These are phyloP conservation scores for Plantago ovata DNA, from an alignment of 257 asterid species.

Conservation along the genomic window DNA sequence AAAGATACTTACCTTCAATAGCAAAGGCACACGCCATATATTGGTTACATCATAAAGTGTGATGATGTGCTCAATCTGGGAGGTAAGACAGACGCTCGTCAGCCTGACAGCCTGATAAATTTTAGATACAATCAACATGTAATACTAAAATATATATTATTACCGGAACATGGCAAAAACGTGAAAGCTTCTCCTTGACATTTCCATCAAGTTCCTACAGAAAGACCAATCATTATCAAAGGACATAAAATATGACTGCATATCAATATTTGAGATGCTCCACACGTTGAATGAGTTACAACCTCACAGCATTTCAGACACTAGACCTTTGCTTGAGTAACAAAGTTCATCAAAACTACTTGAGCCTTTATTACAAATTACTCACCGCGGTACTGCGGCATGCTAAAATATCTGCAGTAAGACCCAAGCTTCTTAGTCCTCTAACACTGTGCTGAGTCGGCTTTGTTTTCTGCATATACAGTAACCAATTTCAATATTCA, in stretches of 20 bases:
- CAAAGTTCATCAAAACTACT: neutral
- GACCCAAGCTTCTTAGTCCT: conserved; percentile 85
- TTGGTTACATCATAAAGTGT: conserved; percentile 81
- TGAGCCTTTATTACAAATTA: neutral
- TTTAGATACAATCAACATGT: conserved; percentile 15
- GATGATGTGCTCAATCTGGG: conserved; percentile 62
- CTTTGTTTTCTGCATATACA: conserved; percentile 76
- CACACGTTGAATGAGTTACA: neutral
- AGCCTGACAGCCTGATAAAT: conserved; percentile 6
- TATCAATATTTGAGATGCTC: neutral
- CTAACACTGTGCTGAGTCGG: conserved; percentile 98
- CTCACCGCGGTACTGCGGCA: conserved; percentile 85
- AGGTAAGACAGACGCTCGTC: conserved; percentile 16
- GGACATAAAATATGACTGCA: neutral
- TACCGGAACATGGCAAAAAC: conserved; percentile 90
- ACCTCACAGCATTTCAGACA: neutral
- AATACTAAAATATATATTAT: conserved; percentile 8
- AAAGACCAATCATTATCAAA: conserved; percentile 20
- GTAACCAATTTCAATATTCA: conserved; percentile 10
- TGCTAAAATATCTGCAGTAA: conserved; percentile 77
- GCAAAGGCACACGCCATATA: conserved; percentile 88
- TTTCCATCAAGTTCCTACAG: conserved; percentile 68
- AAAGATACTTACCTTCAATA: conserved; percentile 54
- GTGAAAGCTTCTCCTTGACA: conserved; percentile 73
- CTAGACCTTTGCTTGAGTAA: neutral